A percentile compares a stretch with the other conserved stretches of the same genome.
These are phyloP conservation scores for Raffaelea arxii DNA, from an alignment of 2,329 filamentous ascomycete species.

Conservation along the genomic window DNA sequence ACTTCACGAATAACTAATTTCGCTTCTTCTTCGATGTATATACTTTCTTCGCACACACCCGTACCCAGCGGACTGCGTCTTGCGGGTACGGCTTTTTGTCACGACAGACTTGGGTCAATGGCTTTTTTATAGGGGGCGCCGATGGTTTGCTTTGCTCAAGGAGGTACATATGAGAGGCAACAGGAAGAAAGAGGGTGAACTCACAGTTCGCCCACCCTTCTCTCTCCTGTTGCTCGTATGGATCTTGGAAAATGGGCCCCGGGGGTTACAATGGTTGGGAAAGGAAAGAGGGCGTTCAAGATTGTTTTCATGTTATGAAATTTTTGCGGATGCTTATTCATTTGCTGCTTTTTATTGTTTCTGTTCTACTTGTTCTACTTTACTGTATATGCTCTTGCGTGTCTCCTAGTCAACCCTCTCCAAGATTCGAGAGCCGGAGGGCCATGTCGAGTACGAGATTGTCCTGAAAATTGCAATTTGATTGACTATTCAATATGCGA, in stretches of 20 bases:
- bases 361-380: no score
- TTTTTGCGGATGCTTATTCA: background rate
- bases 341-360: no score
- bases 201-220: background rate
- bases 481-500: no score
- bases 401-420: no score
- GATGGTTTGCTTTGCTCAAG: background rate
- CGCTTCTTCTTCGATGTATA: conserved; percentile 11
- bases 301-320: background rate
- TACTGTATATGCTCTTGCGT: no score
- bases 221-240: background rate
- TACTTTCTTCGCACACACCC: conserved; percentile 4
- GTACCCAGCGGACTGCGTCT: background rate
- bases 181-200: background rate
- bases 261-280: no score
- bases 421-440: no score
- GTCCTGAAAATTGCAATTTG: no score
- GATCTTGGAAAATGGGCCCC: no score
- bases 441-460: no score
- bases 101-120: background rate
- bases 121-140: background rate
- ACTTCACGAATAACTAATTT: conserved; percentile 1
- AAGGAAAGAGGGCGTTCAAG: no score
- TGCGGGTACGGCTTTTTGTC: background rate
- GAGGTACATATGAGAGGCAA: background rate